A percentile compares a stretch with the other conserved stretches of the same genome.
Evolutionary conservation across 345 rosid genomes (phyloP).

Genomic region (Alliaria petiolata): DNA sequence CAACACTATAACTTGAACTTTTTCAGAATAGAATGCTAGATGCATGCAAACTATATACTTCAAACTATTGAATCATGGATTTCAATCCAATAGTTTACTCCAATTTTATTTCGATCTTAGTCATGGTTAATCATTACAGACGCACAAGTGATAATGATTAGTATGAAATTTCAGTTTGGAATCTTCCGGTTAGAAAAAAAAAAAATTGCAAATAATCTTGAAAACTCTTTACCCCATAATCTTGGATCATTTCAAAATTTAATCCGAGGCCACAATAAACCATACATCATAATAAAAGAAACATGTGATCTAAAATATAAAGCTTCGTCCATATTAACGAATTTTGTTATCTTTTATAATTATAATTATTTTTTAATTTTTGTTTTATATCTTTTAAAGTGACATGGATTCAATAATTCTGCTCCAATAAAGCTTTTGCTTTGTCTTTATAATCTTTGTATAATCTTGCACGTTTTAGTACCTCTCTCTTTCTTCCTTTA

Average conservation of each 20-base stretch:
- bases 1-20: no score
- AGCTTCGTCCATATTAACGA: not conserved
- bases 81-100: not conserved
- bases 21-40: not conserved
- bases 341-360: no score
- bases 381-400: not conserved
- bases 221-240: not conserved
- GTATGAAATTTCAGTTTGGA: no score
- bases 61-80: not conserved
- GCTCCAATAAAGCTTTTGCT: conserved; percentile 14
- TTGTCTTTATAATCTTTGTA: conserved; percentile 20
- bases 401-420: conserved; percentile 23
- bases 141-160: no score
- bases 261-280: no score
- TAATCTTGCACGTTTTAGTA: conserved; percentile 24
- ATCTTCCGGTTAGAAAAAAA: no score
- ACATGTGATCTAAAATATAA: not conserved
- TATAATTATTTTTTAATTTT: no score
- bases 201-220: not conserved
- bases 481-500: conserved; percentile 34
- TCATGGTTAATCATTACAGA: no score
- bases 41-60: not conserved
- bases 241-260: not conserved
- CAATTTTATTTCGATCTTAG: no score
- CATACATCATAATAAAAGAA: not conserved